These are phyloP conservation scores for Irpex sp. DNA, from an alignment of 1,284 basidiomycete species.

Conservation along the genomic window DNA sequence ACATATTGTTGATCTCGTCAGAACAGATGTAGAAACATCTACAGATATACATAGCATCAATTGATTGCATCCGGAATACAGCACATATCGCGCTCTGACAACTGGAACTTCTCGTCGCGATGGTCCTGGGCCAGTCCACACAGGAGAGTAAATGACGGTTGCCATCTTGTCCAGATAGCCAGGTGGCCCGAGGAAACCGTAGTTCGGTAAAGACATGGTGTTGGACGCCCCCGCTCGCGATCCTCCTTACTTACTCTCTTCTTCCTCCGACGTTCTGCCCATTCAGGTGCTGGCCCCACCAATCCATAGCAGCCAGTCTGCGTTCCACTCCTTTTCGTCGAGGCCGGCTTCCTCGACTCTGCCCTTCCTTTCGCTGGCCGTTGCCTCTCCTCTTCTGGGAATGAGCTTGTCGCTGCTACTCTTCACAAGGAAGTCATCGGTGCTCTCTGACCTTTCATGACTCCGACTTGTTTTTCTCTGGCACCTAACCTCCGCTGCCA, in stretches of 20 bases:
- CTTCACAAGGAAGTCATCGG: constrained; percentile 1
- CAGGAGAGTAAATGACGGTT: neutral
- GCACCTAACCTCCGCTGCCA: constrained; percentile 69
- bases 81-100: neutral
- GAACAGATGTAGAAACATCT: neutral
- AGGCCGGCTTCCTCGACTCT: constrained; percentile 7
- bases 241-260: constrained; percentile 1
- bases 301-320: constrained; percentile 13
- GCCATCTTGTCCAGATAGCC: neutral
- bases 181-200: neutral
- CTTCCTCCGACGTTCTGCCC: constrained; percentile 7
- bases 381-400: neutral
- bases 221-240: neutral
- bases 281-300: constrained; percentile 12
- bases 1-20: neutral
- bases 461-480: constrained; percentile 62
- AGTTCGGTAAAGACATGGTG: neutral
- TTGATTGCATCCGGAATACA: neutral
- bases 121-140: neutral
- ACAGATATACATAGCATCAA: neutral
- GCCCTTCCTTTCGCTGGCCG: constrained; percentile 17
- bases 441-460: constrained; percentile 26
- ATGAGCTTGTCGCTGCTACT: neutral
- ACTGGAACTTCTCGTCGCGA: neutral
- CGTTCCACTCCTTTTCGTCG: constrained; percentile 14